These are phyloP conservation scores for Balamuthia mandrillaris DNA, from an alignment of 208 protist species.

Conservation along the genomic window DNA sequence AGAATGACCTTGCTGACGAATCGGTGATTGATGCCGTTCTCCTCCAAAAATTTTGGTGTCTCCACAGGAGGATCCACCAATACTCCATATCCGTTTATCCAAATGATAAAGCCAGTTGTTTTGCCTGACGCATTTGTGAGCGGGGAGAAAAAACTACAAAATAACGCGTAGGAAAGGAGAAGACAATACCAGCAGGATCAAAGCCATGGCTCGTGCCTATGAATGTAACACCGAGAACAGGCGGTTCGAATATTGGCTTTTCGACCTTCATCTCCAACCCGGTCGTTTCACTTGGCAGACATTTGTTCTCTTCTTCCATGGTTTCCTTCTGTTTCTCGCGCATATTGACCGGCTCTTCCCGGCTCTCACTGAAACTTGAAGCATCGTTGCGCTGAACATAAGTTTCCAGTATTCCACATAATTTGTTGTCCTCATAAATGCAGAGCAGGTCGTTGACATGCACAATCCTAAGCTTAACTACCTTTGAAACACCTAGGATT, in stretches of 20 bases:
- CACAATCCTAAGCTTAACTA: background rate
- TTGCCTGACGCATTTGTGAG: background rate
- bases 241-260: constrained; percentile 61
- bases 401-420: background rate
- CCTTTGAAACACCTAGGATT: background rate
- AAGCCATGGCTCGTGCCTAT: constrained; percentile 66
- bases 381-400: no score
- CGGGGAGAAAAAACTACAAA: no score
- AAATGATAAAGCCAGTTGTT: constrained; percentile 70
- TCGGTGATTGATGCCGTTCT: constrained; percentile 34
- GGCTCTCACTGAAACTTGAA: background rate
- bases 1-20: constrained; percentile 62
- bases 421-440: background rate
- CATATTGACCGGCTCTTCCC: background rate
- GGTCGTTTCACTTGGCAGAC: no score
- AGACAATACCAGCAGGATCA: constrained; percentile 39
- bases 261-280: no score
- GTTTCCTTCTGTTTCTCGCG: background rate
- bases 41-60: constrained; percentile 44
- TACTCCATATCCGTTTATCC: constrained; percentile 66
- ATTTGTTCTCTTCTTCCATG: background rate
- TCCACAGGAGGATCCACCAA: constrained; percentile 67
- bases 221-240: constrained; percentile 64
- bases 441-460: background rate
- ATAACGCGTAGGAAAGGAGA: background rate